Conservation (phyloP, 2,329 filamentous ascomycete species). For the Trichophyton rubrum region DNA sequence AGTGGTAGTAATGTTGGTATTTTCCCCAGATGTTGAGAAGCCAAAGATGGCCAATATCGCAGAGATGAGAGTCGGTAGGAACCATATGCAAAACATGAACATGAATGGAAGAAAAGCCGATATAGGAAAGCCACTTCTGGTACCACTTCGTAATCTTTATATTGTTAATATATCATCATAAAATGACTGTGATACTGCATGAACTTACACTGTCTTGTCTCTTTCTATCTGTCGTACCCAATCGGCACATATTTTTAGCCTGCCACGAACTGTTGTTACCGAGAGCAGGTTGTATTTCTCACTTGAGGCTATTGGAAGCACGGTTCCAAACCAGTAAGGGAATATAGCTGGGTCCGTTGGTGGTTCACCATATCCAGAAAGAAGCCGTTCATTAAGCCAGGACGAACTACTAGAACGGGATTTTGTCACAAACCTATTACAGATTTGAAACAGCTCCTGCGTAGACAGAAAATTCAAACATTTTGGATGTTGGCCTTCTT, state of each 20-base stretch:
- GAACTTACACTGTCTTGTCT: constrained; percentile 49
- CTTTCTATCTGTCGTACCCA: constrained; percentile 67
- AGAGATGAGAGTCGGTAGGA: not conserved
- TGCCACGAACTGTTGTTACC: constrained; percentile 62
- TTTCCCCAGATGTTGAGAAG: not conserved
- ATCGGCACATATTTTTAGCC: constrained; percentile 66
- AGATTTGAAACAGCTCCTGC: constrained; percentile 49
- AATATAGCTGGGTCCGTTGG: constrained; percentile 65
- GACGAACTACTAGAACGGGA: constrained; percentile 57
- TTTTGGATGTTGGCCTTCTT: constrained; percentile 4
- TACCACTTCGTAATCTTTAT: not conserved
- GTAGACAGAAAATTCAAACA: constrained; percentile 13
- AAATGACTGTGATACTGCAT: not conserved
- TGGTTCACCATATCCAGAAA: constrained; percentile 63
- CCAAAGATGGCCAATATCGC: not conserved
- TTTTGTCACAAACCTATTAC: constrained; percentile 53
- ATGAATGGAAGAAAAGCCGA: constrained; percentile 5
- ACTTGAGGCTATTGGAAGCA: constrained; percentile 61
- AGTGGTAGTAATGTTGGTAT: not conserved
- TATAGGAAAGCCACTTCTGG: not conserved
- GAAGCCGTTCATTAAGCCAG: constrained; percentile 62
- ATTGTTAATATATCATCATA: not conserved
- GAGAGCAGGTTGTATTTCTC: constrained; percentile 68
- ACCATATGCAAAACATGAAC: constrained; percentile 4
- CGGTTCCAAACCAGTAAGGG: constrained; percentile 81